Conservation (phyloP, 139 green algal genomes). For the Asterochloris erici region DNA sequence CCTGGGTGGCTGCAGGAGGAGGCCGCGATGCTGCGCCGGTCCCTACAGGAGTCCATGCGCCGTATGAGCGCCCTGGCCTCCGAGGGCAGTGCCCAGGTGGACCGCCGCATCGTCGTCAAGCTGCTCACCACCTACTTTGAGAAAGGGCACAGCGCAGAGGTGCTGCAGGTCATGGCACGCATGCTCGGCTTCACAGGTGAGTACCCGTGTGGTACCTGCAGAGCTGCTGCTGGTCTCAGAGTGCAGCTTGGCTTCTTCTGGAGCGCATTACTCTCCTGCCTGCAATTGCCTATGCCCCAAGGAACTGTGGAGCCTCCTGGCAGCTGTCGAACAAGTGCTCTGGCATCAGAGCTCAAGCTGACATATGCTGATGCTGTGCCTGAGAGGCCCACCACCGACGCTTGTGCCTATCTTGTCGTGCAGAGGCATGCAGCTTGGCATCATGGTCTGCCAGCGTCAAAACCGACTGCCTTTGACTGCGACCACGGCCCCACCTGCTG, state of each 20-base stretch:
- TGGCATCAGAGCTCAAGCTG: background rate
- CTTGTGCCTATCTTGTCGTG: too few species aligned
- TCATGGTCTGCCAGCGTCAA: too few species aligned
- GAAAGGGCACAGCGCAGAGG: conserved; percentile 35
- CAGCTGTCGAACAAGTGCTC: background rate
- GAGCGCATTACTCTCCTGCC: background rate
- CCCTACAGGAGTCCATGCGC: conserved; percentile 34
- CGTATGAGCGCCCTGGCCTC: conserved; percentile 24
- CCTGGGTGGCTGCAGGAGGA: conserved; percentile 29
- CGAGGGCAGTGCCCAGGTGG: conserved; percentile 45
- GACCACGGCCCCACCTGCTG: too few species aligned
- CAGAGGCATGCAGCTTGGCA: too few species aligned
- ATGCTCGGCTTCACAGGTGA: conserved; percentile 45
- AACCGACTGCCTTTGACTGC: too few species aligned
- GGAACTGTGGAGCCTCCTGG: background rate
- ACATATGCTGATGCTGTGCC: background rate
- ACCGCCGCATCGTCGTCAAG: conserved; percentile 59
- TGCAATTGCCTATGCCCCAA: background rate
- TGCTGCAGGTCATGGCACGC: conserved; percentile 38
- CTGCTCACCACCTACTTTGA: conserved; percentile 70
- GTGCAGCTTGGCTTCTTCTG: too few species aligned
- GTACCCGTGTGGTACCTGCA: background rate
- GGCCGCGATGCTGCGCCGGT: conserved; percentile 49
- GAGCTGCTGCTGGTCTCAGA: background rate
- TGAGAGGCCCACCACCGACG: background rate